Conservation (phyloP, 768 basidiomycete species). For the Obba rivulosa region DNA sequence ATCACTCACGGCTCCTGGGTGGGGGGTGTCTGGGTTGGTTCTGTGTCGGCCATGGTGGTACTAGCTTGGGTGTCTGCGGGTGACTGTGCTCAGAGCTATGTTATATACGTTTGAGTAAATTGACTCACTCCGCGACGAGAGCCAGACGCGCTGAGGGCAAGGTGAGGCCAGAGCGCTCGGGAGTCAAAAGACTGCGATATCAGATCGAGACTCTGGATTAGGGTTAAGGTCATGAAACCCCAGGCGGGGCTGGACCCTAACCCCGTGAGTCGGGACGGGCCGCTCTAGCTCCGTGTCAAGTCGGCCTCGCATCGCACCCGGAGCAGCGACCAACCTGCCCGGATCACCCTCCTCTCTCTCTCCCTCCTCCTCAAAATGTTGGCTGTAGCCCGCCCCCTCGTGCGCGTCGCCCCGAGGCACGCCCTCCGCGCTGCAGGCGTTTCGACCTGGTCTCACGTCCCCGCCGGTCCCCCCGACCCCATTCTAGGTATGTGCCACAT, state of each 20-base stretch:
- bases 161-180: too few species aligned
- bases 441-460: conserved; percentile 79
- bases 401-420: conserved; percentile 45
- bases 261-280: neutral
- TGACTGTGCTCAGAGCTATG: neutral
- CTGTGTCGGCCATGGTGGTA: conserved; percentile 20
- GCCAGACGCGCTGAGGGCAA: neutral
- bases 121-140: neutral
- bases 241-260: neutral
- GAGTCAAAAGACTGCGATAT: too few species aligned
- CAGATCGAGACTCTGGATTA: conserved; percentile 3
- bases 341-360: conserved; percentile 7
- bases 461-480: conserved; percentile 87
- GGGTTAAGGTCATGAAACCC: conserved; percentile 6
- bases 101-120: neutral
- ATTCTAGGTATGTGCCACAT: conserved; percentile 66
- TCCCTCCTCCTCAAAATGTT: conserved; percentile 32
- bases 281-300: conserved; percentile 7
- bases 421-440: conserved; percentile 35
- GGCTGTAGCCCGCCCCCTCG: conserved; percentile 35
- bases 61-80: neutral
- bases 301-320: neutral
- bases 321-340: too few species aligned
- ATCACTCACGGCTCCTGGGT: conserved; percentile 12
- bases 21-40: conserved; percentile 11